Evolutionary conservation across 2,329 filamentous ascomycete genomes (phyloP).

Genomic region (Fusarium lateritium): DNA sequence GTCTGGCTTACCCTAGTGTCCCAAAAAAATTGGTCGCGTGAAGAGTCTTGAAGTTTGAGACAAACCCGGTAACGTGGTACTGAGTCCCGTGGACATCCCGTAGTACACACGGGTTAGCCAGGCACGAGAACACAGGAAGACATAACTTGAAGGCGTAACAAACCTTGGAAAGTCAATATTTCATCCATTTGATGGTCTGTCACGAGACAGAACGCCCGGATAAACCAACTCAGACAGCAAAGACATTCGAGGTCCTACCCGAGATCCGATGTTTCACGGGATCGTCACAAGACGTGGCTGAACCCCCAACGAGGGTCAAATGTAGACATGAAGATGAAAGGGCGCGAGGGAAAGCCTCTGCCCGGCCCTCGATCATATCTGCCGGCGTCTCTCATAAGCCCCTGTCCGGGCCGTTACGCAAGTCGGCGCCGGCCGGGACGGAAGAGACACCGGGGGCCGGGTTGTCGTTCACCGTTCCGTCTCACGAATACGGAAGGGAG

Average conservation of each 20-base stretch:
- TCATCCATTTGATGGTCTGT: not conserved
- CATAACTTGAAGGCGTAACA: not conserved
- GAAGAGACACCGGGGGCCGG: slow-evolving; percentile 9
- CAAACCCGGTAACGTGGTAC: not conserved
- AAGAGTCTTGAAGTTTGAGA: not conserved
- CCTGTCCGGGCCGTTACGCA: slow-evolving; percentile 27
- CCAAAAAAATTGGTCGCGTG: slow-evolving; percentile 8
- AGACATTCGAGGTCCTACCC: not conserved
- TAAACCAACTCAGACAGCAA: too few species aligned
- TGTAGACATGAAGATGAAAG: not conserved
- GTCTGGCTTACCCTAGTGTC: slow-evolving; percentile 5
- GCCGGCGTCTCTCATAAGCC: slow-evolving; percentile 9
- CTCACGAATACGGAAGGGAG: slow-evolving; percentile 45
- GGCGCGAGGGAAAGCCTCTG: not conserved
- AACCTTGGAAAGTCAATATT: not conserved
- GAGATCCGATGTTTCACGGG: not conserved
- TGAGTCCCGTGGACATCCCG: not conserved
- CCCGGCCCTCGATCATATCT: slow-evolving; percentile 4
- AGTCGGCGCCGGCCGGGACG: slow-evolving; percentile 35
- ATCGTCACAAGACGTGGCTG: not conserved
- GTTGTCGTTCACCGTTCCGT: slow-evolving; percentile 19
- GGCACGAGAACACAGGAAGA: not conserved
- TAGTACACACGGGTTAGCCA: not conserved
- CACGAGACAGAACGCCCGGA: not conserved
- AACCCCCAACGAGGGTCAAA: not conserved